Base-by-base conservation (phyloP, 1,284 basidiomycete genomes). In the Tilletia indica region DNA sequence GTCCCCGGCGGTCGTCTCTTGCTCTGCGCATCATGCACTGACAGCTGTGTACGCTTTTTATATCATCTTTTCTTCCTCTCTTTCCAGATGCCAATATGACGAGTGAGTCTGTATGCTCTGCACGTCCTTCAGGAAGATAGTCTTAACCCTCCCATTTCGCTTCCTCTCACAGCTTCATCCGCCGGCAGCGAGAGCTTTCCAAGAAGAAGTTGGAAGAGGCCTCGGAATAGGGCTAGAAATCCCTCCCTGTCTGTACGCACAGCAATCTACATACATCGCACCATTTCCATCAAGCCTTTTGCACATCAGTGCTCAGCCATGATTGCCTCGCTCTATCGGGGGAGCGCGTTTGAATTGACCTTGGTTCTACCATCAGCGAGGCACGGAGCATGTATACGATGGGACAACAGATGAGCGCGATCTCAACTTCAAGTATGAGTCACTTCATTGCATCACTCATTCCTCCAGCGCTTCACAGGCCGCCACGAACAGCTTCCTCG, bases 31-130 rank as follows among this genome's bases (percentile, higher is more conserved):
- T 14, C 9, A 45, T 14, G 6, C 14, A 14, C 42, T 45, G 16
- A 64, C 34, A 64, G 16, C 6, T 21, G 36, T 64, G 16, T 6
- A 0, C 19, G 9, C 31, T 39, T 36, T 8, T 3, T 42, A 25
- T 36, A 42, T 42, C 1, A n/a, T 2, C 38, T 39, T 64, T 4
- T 14, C 21, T 19, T 42, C 11, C 36, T 19, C 12, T 64, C 61
- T 12, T 58, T 6, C 51, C 34, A 64, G 61, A 34, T 64, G 79
- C 76, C 80, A 81, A 74, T 81, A 81, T 73, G 80, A 81, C 71
- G 80, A 81, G 80, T 81, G 73, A 79, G 80, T 64, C 12, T 19
- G 11, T 34, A 31, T 54, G 25, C n/a, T 34, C 48, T 67, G 6
- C 63, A 14, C 1, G 16, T 68, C 2, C 25, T 1, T 31, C 25